Evolutionary conservation across 768 basidiomycete genomes (phyloP), one percentile per base, ranked within the genome.

Genomic region (Termitomyces sp.): DNA sequence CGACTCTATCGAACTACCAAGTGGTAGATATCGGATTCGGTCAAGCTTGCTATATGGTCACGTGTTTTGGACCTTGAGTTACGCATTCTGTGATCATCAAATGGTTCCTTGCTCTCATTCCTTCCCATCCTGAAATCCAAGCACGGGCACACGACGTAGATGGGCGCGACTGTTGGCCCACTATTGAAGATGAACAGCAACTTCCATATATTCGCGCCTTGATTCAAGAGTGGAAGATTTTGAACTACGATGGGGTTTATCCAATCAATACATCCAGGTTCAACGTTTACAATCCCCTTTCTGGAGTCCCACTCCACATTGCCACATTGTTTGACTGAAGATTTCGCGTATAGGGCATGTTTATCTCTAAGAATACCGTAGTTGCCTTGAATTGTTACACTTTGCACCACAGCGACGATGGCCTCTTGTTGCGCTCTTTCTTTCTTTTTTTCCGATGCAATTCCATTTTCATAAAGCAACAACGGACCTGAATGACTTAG

Each of bases 311-410:
- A 71, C 72, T 0, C 76, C 77, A 1, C 78, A 79, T 55, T 62
- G 63, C 20, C n/a, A n/a, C n/a, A n/a, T n/a, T n/a, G n/a, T n/a
- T 66, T 66, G 22, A 67, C 61, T 3, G 62, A 72, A 26, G 77
- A 78, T 56, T 77, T 76, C 53, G 71, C 67, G 0, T 80, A 78
- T 59, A 63, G 0, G 76, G 76, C 18, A 63, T 71, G 58, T 73
- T 67, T 59, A 74, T 79, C 43, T 77, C 78, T 0, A 72, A 71
- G 50, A 70, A 72, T 18, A 69, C 74, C 3, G 70, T 72, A 13
- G 56, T 79, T 5, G 62, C 78, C 5, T 55, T 74, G 11, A 78
- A 79, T 56, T 68, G 69, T 58, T 77, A 71, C 58, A 73, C 68
- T 3, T 66, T 73, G 60, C 73, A 76, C 54, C 68, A 70, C 53